A percentile compares a stretch with the other conserved stretches of the same genome.
phyloP scores from a whole-genome alignment of 2,329 filamentous ascomycete genomes.

The Penicillium thymicola region DNA sequence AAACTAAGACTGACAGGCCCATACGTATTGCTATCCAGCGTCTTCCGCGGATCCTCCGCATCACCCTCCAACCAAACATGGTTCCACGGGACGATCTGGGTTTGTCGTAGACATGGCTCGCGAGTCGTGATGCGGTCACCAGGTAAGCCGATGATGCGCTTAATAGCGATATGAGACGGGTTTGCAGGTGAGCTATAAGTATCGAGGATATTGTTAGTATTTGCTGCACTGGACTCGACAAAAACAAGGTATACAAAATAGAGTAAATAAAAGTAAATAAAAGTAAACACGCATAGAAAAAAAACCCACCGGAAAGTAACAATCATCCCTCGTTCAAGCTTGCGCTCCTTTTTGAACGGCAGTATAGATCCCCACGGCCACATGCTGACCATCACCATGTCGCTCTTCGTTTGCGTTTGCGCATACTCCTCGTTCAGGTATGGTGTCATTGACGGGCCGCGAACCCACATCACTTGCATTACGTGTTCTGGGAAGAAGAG shows the following conservation, averaged over 20 bases:
- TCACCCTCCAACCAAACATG: conserved; percentile 97
- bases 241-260: background rate
- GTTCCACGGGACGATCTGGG: conserved; percentile 66
- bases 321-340: conserved; percentile 68
- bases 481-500: conserved; percentile 43
- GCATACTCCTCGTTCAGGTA: conserved; percentile 66
- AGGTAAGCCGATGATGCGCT: conserved; percentile 76
- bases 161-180: conserved; percentile 69
- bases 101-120: conserved; percentile 54
- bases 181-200: conserved; percentile 63
- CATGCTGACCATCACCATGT: conserved; percentile 45
- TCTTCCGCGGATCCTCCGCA: conserved; percentile 61
- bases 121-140: conserved; percentile 72
- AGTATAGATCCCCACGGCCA: conserved; percentile 52
- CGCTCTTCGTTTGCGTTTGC: conserved; percentile 38
- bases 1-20: conserved; percentile 76
- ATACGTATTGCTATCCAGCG: conserved; percentile 83
- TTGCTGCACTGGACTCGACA: background rate
- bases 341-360: conserved; percentile 47
- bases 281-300: background rate
- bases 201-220: background rate
- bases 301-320: conserved; percentile 56
- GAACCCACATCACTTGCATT: conserved; percentile 42
- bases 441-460: conserved; percentile 68
- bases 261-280: background rate